phyloP scores from a whole-genome alignment of 2,329 filamentous ascomycete genomes.

The Colletotrichum somersetense region DNA sequence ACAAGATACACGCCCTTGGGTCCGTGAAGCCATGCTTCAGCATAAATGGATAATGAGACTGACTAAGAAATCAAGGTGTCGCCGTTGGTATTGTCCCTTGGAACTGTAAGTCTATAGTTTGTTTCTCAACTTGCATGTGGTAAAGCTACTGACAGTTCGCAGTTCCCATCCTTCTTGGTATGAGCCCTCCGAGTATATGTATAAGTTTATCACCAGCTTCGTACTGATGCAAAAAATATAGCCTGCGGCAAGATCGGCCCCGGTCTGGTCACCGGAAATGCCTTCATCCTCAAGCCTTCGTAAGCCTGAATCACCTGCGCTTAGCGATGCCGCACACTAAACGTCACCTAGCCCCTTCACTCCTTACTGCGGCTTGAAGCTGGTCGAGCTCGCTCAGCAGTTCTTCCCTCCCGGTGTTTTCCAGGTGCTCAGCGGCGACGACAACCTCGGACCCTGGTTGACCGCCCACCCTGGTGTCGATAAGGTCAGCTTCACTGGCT shows the following conservation, averaged over 20 bases:
- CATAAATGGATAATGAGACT: constrained; percentile 16
- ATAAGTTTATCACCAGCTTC: not conserved
- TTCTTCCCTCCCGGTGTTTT: constrained; percentile 74
- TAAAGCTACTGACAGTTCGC: not conserved
- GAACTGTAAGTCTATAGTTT: constrained; percentile 63
- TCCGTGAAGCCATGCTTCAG: constrained; percentile 37
- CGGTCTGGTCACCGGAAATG: constrained; percentile 69
- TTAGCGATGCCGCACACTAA: not conserved
- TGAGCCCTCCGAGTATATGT: not conserved
- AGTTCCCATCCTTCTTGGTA: constrained; percentile 41
- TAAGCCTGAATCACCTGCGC: not conserved
- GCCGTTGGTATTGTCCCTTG: constrained; percentile 63
- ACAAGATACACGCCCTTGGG: constrained; percentile 54
- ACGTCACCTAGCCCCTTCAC: constrained; percentile 60
- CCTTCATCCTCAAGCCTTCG: constrained; percentile 69
- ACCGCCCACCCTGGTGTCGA: constrained; percentile 70
- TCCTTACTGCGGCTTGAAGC: constrained; percentile 69
- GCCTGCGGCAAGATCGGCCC: constrained; percentile 67
- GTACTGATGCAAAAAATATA: not conserved
- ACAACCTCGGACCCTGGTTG: constrained; percentile 70
- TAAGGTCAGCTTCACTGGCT: constrained; percentile 75
- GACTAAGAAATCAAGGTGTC: constrained; percentile 47
- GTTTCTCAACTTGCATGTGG: constrained; percentile 49
- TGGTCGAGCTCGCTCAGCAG: constrained; percentile 67
- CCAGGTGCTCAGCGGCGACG: constrained; percentile 71